A percentile compares a stretch with the other conserved stretches of the same genome.
These are phyloP conservation scores for Cyberlindnera amylophila DNA, from an alignment of 805 yeast species.

Conservation along the genomic window DNA sequence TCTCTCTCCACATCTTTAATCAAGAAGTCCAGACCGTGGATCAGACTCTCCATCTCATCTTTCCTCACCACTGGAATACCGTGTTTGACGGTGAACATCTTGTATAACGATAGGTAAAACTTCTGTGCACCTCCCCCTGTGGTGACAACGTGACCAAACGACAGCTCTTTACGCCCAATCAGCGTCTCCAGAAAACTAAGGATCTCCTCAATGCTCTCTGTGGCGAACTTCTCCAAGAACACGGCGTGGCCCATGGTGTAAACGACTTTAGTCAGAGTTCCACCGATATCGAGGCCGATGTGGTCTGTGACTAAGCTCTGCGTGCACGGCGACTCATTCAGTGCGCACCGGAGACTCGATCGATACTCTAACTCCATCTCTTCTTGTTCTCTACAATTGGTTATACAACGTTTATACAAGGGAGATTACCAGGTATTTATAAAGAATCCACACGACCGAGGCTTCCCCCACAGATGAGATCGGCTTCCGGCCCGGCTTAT, in stretches of 20 bases:
- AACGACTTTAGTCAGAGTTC: slow-evolving; percentile 85
- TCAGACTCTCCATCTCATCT: slow-evolving; percentile 95
- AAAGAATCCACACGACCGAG: too few species aligned
- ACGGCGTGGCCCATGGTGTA: slow-evolving; percentile 57
- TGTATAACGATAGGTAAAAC: slow-evolving; percentile 59
- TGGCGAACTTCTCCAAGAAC: slow-evolving; percentile 63
- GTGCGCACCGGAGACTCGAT: too few species aligned
- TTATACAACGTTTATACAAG: too few species aligned
- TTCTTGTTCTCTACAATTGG: too few species aligned
- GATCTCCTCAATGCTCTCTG: slow-evolving; percentile 57
- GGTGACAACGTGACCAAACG: slow-evolving; percentile 64
- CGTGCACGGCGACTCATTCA: too few species aligned
- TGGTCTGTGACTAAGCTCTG: slow-evolving; percentile 32
- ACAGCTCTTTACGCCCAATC: slow-evolving; percentile 33
- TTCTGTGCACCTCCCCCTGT: slow-evolving; percentile 98
- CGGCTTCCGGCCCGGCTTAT: too few species aligned
- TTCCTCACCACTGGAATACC: slow-evolving; percentile 40
- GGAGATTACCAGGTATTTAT: too few species aligned
- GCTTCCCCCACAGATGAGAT: too few species aligned
- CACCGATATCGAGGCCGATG: slow-evolving; percentile 92
- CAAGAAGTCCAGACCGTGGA: slow-evolving; percentile 85
- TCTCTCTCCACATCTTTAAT: slow-evolving; percentile 85
- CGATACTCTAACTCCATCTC: too few species aligned
- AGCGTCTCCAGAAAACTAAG: slow-evolving; percentile 51
- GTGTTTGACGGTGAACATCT: slow-evolving; percentile 37